Evolutionary conservation across 2,329 filamentous ascomycete genomes (phyloP).

Genomic region (Neofusicoccum parvum): DNA sequence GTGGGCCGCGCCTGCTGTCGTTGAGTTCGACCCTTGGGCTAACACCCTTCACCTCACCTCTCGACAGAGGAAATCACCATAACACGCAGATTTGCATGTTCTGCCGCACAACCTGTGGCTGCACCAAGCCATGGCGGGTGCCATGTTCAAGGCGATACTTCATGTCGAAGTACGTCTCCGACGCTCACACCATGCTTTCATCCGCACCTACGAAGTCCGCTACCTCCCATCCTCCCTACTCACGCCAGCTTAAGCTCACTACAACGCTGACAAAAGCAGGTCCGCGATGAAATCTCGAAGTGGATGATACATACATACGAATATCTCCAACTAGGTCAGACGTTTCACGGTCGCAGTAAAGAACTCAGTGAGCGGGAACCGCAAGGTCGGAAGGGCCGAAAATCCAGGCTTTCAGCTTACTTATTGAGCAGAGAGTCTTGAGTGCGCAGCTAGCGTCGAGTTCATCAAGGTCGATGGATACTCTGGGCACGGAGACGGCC

Average conservation of each 20-base stretch:
- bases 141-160: neutral
- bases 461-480: constrained; percentile 44
- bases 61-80: too few relatives aligned
- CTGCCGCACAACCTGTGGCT: too few relatives aligned
- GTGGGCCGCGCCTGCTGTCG: too few relatives aligned
- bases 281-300: constrained; percentile 39
- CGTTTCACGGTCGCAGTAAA: constrained; percentile 35
- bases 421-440: constrained; percentile 29
- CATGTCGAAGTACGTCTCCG: constrained; percentile 15
- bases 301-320: constrained; percentile 41
- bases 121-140: neutral
- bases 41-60: too few relatives aligned
- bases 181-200: neutral
- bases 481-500: constrained; percentile 30
- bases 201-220: neutral
- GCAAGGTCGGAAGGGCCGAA: too few relatives aligned
- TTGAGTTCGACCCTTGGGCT: too few relatives aligned
- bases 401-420: neutral
- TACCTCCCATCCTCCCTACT: too few relatives aligned
- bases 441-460: constrained; percentile 34
- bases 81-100: too few relatives aligned
- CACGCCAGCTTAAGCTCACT: neutral
- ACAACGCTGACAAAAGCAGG: constrained; percentile 25
- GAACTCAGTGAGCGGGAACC: too few relatives aligned
- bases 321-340: constrained; percentile 37